These are phyloP conservation scores for Penicillium sp. DNA, from an alignment of 2,329 filamentous ascomycete species.

Conservation along the genomic window DNA sequence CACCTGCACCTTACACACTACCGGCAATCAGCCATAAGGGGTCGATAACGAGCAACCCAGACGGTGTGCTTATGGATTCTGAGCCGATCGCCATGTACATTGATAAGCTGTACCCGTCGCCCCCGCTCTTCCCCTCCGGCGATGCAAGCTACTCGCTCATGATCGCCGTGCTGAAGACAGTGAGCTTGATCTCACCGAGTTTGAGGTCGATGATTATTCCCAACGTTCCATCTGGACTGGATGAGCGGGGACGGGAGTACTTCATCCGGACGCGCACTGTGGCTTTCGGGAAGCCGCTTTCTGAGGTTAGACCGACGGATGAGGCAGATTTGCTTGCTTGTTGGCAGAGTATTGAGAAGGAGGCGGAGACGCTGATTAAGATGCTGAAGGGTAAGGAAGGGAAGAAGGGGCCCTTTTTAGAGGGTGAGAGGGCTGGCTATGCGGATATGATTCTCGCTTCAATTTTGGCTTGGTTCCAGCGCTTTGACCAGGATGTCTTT, in stretches of 20 bases:
- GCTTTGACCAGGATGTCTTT: conserved; percentile 23
- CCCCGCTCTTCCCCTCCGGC: conserved; percentile 33
- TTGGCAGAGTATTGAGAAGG: conserved; percentile 20
- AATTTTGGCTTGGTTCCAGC: conserved; percentile 28
- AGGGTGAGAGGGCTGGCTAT: conserved; percentile 32
- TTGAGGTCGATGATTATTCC: conserved; percentile 22
- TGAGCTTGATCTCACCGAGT: background rate
- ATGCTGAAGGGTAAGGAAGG: conserved; percentile 30
- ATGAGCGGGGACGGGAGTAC: conserved; percentile 31
- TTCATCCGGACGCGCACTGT: conserved; percentile 30
- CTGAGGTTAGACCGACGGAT: conserved; percentile 30
- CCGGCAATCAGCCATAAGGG: conserved; percentile 33
- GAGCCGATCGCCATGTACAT: conserved; percentile 33
- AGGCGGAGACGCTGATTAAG: conserved; percentile 19
- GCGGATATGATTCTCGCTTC: conserved; percentile 31
- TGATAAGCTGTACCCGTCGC: conserved; percentile 30
- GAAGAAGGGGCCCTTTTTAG: conserved; percentile 36
- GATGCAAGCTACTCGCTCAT: conserved; percentile 35
- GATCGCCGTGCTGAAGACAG: conserved; percentile 21
- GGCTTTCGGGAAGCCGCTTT: conserved; percentile 28
- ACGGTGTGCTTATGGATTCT: conserved; percentile 35
- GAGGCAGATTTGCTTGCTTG: conserved; percentile 17
- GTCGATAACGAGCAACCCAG: conserved; percentile 22
- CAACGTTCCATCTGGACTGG: conserved; percentile 23
- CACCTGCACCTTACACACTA: conserved; percentile 29